Percentiles rank a stretch among this genome's conserved stretches.
Evolutionary conservation across 768 basidiomycete genomes (phyloP).

Genomic region (Lactifluus subvellereus): DNA sequence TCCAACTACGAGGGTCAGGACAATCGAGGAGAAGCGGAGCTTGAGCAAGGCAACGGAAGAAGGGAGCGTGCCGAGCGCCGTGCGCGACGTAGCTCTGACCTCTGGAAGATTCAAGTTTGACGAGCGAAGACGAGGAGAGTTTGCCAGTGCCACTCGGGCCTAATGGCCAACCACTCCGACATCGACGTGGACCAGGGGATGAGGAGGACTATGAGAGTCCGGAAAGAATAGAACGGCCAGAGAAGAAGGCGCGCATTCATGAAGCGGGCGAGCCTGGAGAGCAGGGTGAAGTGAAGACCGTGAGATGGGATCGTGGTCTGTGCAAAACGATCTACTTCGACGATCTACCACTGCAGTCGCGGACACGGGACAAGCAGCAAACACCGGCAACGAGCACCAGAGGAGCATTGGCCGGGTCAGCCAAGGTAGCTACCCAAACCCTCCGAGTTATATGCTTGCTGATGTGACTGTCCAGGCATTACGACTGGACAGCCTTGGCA

Average conservation of each 20-base stretch:
- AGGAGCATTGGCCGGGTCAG: constrained; percentile 61
- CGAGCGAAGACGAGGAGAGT: constrained; percentile 28
- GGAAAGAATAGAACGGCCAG: constrained; percentile 36
- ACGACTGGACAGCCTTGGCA: constrained; percentile 66
- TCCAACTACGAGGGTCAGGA: constrained; percentile 68
- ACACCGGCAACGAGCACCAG: constrained; percentile 39
- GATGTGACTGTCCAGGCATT: constrained; percentile 39
- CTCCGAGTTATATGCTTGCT: not conserved
- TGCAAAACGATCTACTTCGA: constrained; percentile 57
- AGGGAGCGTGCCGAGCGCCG: constrained; percentile 56
- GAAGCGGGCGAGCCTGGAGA: constrained; percentile 29
- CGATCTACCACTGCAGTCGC: constrained; percentile 51
- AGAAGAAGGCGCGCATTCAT: constrained; percentile 36
- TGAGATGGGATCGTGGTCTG: constrained; percentile 74
- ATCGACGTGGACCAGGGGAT: constrained; percentile 68
- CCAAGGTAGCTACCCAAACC: constrained; percentile 47
- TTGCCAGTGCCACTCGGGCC: constrained; percentile 30
- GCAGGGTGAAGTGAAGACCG: constrained; percentile 40
- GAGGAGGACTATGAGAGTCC: constrained; percentile 78
- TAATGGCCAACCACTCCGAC: constrained; percentile 33
- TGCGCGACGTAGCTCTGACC: constrained; percentile 36
- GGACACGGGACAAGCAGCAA: constrained; percentile 34
- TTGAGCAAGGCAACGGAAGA: constrained; percentile 51
- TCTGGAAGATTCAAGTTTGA: constrained; percentile 23
- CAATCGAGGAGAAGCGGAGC: constrained; percentile 60